Base-by-base conservation (phyloP, 371 early-diverging fungal genomes). In the Rhizopus arrhizus region DNA sequence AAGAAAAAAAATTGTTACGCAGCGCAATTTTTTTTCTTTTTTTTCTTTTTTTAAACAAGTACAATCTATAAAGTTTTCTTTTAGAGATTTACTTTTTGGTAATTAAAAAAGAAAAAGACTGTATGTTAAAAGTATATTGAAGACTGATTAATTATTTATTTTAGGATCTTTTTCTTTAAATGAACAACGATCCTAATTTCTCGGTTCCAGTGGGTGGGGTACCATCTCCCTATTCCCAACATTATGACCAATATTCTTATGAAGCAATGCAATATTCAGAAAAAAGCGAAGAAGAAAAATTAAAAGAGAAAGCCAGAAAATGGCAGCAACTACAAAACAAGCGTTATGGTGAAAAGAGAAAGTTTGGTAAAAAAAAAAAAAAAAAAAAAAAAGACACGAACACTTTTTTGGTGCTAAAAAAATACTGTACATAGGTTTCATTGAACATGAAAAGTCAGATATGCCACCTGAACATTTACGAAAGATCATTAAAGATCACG, bases 401-500 rank as follows among this genome's bases (percentile, higher is more conserved):
- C 31, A 16, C 29, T 56, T 22, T 1, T 22, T 22, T 22, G 22
- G 22, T 22, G 22, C 22, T 22, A 22, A 22, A 33, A 13, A 15
- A 33, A 11, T 11, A 9, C 15, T 22, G 9, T 10, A 13, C 22
- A 49, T 59, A 81, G 81, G 89, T 33, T 85, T 85, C 53, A 81
- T 87, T 60, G 85, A 86, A 57, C 87, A 87, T 45, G 85, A 87
- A 59, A 97, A 97, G 75, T 93, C 87, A 47, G 86, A 92, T 58
- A 95, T 99, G 97, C 99, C 99, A 35, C 95, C 96, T 36, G 99
- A 99, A 68, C 98, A 98, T 81, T 80, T 97, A 66, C 86, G 94
- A 55, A 93, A 95, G 74, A 94, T 98, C 73, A 93, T 98, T 73
- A 95, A 93, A 69, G 97, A 97, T 73, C 97, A 96, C 70, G 98